Conservation (phyloP, 805 yeast species). For the Phaffomyces thermotolerans region DNA sequence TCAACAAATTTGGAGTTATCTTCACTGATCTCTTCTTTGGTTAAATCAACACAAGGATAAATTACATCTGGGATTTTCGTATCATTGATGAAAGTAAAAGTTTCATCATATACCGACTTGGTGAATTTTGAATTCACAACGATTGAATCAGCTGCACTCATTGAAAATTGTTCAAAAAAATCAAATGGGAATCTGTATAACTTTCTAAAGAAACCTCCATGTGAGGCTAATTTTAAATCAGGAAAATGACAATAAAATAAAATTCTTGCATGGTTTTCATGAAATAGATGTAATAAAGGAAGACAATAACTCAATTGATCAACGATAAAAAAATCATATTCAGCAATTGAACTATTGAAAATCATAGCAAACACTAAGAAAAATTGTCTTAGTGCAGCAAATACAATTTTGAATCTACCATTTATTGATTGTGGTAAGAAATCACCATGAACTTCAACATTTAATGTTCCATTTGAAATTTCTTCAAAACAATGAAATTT, state of each 20-base stretch:
- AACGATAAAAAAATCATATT: constrained; percentile 68
- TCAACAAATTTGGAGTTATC: constrained; percentile 11
- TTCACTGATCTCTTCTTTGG: constrained; percentile 23
- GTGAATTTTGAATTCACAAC: constrained; percentile 91
- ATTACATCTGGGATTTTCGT: constrained; percentile 27
- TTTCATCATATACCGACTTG: constrained; percentile 51
- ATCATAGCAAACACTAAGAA: constrained; percentile 48
- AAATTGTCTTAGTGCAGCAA: constrained; percentile 78
- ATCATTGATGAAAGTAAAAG: constrained; percentile 41
- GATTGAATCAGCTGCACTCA: constrained; percentile 65
- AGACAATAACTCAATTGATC: constrained; percentile 85
- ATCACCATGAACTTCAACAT: constrained; percentile 76
- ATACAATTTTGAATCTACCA: constrained; percentile 70
- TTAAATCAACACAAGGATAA: constrained; percentile 60
- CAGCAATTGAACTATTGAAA: constrained; percentile 34
- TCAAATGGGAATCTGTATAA: constrained; percentile 82
- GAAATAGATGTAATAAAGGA: constrained; percentile 51
- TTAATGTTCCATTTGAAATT: constrained; percentile 48
- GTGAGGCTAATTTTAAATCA: constrained; percentile 68
- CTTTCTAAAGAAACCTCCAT: constrained; percentile 45
- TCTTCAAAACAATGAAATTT: constrained; percentile 86
- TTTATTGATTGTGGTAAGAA: constrained; percentile 62
- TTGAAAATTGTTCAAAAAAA: constrained; percentile 72
- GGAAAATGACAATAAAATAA: constrained; percentile 96
- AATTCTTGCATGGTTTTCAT: constrained; percentile 41